Evolutionary conservation across 176 grass and related monocot species (phyloP).

Genomic region (bread wheat (Triticum aestivum)): IWGSC_CS_RefSeq_v2.1 NC_057798.1:670505911-670506410

Average conservation of each 20-base stretch:
- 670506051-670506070: constrained; percentile 8
- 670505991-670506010: constrained; percentile 54
- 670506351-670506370: too few relatives aligned
- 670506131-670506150: constrained; percentile 38
- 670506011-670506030: constrained; percentile 38
- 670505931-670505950: too few relatives aligned
- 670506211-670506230: constrained; percentile 20
- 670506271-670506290: too few relatives aligned
- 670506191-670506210: constrained; percentile 43
- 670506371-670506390: too few relatives aligned
- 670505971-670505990: constrained; percentile 64
- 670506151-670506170: constrained; percentile 46
- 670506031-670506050: constrained; percentile 43
- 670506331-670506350: too few relatives aligned
- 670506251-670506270: too few relatives aligned
- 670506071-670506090: constrained; percentile 21
- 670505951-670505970: not conserved
- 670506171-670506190: constrained; percentile 40
- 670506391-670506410: too few relatives aligned
- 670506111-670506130: constrained; percentile 43
- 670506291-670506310: too few relatives aligned
- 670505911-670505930: too few relatives aligned
- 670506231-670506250: not conserved
- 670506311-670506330: too few relatives aligned
- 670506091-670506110: constrained; percentile 35